Evolutionary conservation across 1,284 basidiomycete species (phyloP).

Genomic region (Melampsora americana): DNA sequence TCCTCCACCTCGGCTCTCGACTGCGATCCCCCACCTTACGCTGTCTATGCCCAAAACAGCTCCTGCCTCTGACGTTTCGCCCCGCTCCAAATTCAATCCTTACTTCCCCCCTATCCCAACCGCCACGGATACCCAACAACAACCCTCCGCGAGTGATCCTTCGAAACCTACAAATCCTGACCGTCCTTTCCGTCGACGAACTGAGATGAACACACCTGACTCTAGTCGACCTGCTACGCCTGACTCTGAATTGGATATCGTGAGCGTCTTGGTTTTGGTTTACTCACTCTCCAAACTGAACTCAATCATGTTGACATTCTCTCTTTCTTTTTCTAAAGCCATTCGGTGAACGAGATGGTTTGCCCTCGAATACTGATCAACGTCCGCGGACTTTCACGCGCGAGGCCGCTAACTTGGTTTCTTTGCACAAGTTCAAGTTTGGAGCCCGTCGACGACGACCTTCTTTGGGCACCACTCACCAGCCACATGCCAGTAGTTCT

Average conservation of each 20-base stretch:
- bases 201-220: constrained; percentile 30
- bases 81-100: constrained; percentile 9
- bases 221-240: constrained; percentile 34
- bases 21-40: neutral
- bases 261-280: constrained; percentile 10
- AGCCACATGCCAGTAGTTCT: neutral
- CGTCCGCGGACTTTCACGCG: constrained; percentile 39
- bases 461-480: neutral
- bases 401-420: constrained; percentile 41
- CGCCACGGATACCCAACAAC: neutral
- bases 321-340: constrained; percentile 11
- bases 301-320: neutral
- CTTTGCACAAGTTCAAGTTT: constrained; percentile 40
- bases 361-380: constrained; percentile 38
- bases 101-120: constrained; percentile 37
- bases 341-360: constrained; percentile 40
- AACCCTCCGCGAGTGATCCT: neutral
- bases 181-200: neutral
- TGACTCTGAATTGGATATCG: constrained; percentile 34
- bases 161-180: neutral
- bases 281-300: neutral
- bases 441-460: neutral
- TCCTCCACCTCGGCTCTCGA: neutral
- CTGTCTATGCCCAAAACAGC: neutral
- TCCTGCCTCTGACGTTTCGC: too few relatives aligned